Evolutionary conservation across 2,329 filamentous ascomycete species (phyloP).

Genomic region (Fusarium chuoi): DNA sequence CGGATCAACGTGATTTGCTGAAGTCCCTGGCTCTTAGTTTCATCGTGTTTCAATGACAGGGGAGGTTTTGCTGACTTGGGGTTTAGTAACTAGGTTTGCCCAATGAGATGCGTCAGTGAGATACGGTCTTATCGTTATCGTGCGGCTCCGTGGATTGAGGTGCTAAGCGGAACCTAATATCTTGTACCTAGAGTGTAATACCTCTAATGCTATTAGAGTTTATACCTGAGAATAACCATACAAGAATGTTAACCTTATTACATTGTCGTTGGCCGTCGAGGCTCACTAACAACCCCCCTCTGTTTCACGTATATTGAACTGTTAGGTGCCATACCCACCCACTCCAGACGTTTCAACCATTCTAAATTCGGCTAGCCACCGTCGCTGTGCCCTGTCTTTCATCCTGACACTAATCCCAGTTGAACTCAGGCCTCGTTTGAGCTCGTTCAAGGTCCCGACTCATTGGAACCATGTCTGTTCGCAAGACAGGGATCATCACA

Average conservation of each 20-base stretch:
- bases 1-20: background rate
- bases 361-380: background rate
- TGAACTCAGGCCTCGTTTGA: background rate
- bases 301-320: background rate
- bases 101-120: background rate
- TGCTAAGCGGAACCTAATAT: background rate
- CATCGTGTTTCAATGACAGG: constrained; percentile 8
- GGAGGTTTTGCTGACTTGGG: background rate
- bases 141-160: background rate
- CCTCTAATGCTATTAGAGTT: background rate
- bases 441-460: background rate
- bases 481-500: background rate
- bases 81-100: background rate
- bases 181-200: background rate
- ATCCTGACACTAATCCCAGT: background rate
- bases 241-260: background rate
- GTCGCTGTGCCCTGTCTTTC: too few relatives aligned
- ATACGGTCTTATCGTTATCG: background rate
- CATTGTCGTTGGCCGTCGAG: too few relatives aligned
- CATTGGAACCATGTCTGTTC: background rate
- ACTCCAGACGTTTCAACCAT: background rate
- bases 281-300: background rate
- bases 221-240: background rate
- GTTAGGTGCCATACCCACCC: background rate
- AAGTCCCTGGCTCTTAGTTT: background rate